Conservation (phyloP, 129 eudicot genomes). For the Chrysanthemum seticuspe region DNA sequence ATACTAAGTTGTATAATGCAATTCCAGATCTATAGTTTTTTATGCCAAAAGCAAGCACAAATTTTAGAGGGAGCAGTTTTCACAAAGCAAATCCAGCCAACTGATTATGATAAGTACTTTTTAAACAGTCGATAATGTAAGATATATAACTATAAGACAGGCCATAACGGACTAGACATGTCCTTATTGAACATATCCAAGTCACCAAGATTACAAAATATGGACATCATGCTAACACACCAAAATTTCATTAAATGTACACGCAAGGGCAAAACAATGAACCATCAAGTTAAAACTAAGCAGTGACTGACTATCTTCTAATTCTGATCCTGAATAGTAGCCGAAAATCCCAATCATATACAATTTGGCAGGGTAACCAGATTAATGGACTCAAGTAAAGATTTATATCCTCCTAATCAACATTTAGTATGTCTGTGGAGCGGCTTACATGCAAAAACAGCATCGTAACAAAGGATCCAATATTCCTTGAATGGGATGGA, state of each 20-base stretch:
- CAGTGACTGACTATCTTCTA: neutral
- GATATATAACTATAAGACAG: too few species aligned
- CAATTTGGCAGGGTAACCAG: slow-evolving; percentile 8
- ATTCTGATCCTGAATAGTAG: slow-evolving; percentile 10
- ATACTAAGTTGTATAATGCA: neutral
- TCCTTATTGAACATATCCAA: neutral
- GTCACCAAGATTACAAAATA: slow-evolving; percentile 12
- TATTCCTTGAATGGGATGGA: slow-evolving; percentile 60
- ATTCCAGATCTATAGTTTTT: neutral
- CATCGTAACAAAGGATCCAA: slow-evolving; percentile 75
- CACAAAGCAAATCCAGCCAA: too few species aligned
- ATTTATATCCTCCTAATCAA: neutral
- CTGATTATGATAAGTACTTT: too few species aligned
- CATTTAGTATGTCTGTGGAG: neutral
- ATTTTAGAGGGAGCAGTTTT: neutral
- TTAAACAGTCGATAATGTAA: too few species aligned
- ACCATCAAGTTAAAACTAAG: slow-evolving; percentile 21
- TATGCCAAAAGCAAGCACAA: neutral
- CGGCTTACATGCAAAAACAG: slow-evolving; percentile 58
- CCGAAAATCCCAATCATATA: slow-evolving; percentile 25
- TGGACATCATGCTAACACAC: slow-evolving; percentile 2
- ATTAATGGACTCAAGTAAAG: neutral
- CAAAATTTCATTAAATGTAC: slow-evolving; percentile 26
- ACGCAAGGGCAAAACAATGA: neutral
- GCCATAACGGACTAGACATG: too few species aligned